These are phyloP conservation scores for Malus asiatica DNA, from an alignment of 306 rosid genomes.

Conservation along the genomic window DNA sequence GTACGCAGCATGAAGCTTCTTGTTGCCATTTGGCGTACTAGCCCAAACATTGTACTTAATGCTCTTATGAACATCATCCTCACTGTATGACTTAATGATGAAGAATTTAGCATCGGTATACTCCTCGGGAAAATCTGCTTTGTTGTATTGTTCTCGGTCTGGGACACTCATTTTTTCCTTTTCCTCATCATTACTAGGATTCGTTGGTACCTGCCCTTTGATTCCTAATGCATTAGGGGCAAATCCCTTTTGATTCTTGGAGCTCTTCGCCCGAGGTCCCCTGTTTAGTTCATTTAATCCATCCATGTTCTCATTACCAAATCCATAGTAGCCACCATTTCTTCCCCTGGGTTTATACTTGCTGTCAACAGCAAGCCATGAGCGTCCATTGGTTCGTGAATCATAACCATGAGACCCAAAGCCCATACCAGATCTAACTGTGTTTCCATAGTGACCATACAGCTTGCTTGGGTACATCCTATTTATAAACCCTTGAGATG, in stretches of 20 bases:
- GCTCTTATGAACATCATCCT: constrained; percentile 95
- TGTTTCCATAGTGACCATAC: constrained; percentile 67
- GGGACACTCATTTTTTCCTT: constrained; percentile 48
- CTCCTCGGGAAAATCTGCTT: constrained; percentile 56
- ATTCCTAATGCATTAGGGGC: constrained; percentile 46
- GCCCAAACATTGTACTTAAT: constrained; percentile 97
- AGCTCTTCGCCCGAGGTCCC: constrained; percentile 88
- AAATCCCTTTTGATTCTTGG: constrained; percentile 69
- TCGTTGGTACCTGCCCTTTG: constrained; percentile 59
- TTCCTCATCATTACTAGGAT: constrained; percentile 43
- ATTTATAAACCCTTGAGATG: constrained; percentile 55
- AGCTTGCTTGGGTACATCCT: constrained; percentile 72
- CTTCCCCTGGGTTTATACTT: constrained; percentile 84
- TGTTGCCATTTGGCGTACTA: constrained; percentile 92
- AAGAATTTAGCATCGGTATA: constrained; percentile 67
- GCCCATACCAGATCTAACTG: constrained; percentile 75
- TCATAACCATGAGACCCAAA: constrained; percentile 82
- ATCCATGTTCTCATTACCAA: constrained; percentile 80
- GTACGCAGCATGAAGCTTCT: constrained; percentile 92
- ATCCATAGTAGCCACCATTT: constrained; percentile 57
- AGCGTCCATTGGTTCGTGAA: constrained; percentile 59
- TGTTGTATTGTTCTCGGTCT: constrained; percentile 65
- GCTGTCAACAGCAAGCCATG: constrained; percentile 79
- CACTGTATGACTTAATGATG: constrained; percentile 87
- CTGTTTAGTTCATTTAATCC: constrained; percentile 84